Evolutionary conservation across 257 asterid species (phyloP).

Genomic region (Penstemon davidsonii): DNA sequence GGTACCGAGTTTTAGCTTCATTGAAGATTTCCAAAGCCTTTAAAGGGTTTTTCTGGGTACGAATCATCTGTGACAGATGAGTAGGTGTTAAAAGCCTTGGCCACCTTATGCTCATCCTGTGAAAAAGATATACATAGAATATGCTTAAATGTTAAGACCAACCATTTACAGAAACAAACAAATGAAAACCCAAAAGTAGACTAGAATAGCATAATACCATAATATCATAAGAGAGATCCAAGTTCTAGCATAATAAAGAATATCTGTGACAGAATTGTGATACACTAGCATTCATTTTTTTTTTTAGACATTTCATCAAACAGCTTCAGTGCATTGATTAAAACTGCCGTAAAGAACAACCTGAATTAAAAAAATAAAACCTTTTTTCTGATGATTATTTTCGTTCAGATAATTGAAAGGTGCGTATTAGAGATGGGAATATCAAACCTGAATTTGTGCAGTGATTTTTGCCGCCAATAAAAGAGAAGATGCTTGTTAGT

Average conservation of each 20-base stretch:
- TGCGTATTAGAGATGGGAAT: not conserved
- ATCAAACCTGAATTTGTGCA: not conserved
- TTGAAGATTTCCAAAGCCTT: conserved; percentile 75
- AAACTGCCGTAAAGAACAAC: not conserved
- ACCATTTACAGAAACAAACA: not conserved
- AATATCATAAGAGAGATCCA: not conserved
- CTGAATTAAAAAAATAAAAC: not conserved
- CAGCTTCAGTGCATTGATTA: not conserved
- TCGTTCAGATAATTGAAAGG: not conserved
- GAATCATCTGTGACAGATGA: conserved; percentile 65
- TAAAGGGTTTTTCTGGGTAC: conserved; percentile 70
- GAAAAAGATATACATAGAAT: conserved; percentile 1
- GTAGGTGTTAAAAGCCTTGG: conserved; percentile 77
- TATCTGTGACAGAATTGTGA: not conserved
- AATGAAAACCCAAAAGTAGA: not conserved
- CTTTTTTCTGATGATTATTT: not conserved
- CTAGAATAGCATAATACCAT: no score
- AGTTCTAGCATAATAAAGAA: no score
- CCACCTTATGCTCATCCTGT: conserved; percentile 72
- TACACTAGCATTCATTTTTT: no score
- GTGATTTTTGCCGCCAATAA: not conserved
- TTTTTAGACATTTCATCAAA: conserved; percentile 1
- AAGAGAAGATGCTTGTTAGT: not conserved
- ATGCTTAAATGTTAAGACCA: not conserved
- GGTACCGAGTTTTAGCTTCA: conserved; percentile 62